Base-by-base conservation (phyloP, 192 early-diverging fungal species). In the Backusella australiensis region DNA sequence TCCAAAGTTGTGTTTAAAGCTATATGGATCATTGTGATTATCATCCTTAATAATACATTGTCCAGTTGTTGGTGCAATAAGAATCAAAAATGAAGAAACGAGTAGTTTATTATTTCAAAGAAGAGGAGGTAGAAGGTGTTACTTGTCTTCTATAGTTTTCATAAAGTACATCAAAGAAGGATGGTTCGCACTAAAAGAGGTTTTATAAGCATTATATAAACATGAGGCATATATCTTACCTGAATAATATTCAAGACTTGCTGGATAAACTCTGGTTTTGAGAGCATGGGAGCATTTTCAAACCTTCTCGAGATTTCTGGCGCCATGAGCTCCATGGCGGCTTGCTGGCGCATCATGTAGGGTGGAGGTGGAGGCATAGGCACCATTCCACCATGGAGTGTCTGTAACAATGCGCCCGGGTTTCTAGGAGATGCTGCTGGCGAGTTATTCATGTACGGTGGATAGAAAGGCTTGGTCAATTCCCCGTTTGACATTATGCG, bases 201-300 rank as follows among this genome's bases (percentile, higher is more conserved):
- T 2, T 0, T n/a, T 23, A 6, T 35, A 15, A 35, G 15, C 3
- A 0, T 29, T n/a, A 26, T 46, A 23, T 21, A 34, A 6, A 34
- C 52, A 67, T 49, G 12, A 35, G 17, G 34, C 6, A 6, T 34
- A n/a, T 15, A 23, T 26, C 12, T 63, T 71, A 82, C 81, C 77
- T 88, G 85, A 7, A 88, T 44, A 5, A 88, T 67, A 0, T 75
- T 80, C 67, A 84, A 34, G 39, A 86, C 85, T 53, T 85, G 85
- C 38, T 85, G 83, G 41, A 84, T 76, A 74, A 88, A 88, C 38
- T 88, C 83, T 9, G 83, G 77, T 39, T 88, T 88, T 46, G 87
- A 82, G 36, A 88, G 15, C 7, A 81, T 72, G 19, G 35, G 63
- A 6, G 32, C 34, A 19, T 19, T 21, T 6, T 29, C 49, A 23